These are phyloP conservation scores for Syzygium syzygioides DNA, from an alignment of 441 rosid genomes.

Conservation along the genomic window DNA sequence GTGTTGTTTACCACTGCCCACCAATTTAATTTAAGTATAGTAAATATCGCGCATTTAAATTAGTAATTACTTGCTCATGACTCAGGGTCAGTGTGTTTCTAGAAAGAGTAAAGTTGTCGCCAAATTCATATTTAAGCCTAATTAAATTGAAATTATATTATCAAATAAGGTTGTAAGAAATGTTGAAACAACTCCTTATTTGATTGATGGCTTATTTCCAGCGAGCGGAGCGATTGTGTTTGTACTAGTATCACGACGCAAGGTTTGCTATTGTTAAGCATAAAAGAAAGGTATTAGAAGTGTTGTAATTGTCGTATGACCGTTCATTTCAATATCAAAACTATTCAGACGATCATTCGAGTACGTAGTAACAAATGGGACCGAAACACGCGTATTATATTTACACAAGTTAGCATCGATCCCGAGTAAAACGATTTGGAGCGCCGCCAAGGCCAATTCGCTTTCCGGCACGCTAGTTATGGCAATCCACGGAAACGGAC, in stretches of 20 bases:
- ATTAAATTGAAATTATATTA: neutral
- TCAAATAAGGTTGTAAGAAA: neutral
- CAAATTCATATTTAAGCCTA: neutral
- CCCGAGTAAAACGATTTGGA: too few relatives aligned
- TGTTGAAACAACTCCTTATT: neutral
- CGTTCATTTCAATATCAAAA: too few relatives aligned
- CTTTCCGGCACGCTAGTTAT: too few relatives aligned
- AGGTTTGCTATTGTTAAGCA: neutral
- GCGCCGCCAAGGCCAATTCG: too few relatives aligned
- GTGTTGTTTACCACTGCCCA: neutral
- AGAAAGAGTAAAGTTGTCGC: neutral
- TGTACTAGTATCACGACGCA: rapidly evolving
- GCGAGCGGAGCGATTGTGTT: neutral
- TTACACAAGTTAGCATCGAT: too few relatives aligned
- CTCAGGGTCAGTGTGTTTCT: neutral
- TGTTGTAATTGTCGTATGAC: rapidly evolving
- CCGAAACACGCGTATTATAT: too few relatives aligned
- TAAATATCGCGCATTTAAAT: neutral
- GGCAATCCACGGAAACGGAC: too few relatives aligned
- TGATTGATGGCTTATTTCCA: neutral
- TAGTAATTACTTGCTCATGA: neutral
- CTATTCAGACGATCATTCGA: too few relatives aligned
- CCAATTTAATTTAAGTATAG: neutral
- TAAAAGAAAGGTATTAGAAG: neutral
- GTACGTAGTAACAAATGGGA: too few relatives aligned